Evolutionary conservation across 129 eudicot species (phyloP).

Genomic region (Arctium minus): DNA sequence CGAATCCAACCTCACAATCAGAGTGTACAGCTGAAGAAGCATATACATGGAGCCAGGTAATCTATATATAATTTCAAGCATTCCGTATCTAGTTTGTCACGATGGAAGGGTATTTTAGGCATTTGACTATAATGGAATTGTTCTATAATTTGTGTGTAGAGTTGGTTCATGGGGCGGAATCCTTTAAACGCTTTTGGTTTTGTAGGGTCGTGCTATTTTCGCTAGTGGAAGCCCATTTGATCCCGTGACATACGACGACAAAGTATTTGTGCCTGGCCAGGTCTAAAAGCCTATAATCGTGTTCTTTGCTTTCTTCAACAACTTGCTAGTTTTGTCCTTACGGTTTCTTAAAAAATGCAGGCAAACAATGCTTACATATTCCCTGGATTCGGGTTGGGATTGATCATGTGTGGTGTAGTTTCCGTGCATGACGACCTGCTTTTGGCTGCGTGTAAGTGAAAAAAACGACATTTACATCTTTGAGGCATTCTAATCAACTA

Average conservation of each 20-base stretch:
- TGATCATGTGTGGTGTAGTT: conserved; percentile 90
- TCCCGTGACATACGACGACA: conserved; percentile 68
- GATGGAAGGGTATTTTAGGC: background rate
- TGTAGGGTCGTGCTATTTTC: conserved; percentile 80
- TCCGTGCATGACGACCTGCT: conserved; percentile 87
- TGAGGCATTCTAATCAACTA: background rate
- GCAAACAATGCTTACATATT: conserved; percentile 96
- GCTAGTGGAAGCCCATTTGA: conserved; percentile 97
- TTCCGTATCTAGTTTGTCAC: background rate
- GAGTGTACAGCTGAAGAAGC: conserved; percentile 99
- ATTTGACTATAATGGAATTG: too few relatives aligned
- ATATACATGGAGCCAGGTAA: conserved; percentile 91
- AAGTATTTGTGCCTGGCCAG: conserved; percentile 80
- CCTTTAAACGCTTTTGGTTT: background rate
- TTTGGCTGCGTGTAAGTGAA: conserved; percentile 92
- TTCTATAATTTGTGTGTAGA: too few relatives aligned
- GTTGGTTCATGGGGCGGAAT: too few relatives aligned
- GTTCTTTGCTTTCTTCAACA: background rate
- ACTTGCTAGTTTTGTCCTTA: background rate
- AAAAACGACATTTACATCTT: background rate
- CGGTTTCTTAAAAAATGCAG: conserved; percentile 32
- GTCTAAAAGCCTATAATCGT: conserved; percentile 26
- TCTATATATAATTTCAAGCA: background rate
- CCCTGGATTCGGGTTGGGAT: conserved; percentile 94
- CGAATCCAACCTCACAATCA: conserved; percentile 96